Evolutionary conservation across 208 protist species (phyloP), one percentile per base, ranked within the genome.

Genomic region (Crithidia sp.): DNA sequence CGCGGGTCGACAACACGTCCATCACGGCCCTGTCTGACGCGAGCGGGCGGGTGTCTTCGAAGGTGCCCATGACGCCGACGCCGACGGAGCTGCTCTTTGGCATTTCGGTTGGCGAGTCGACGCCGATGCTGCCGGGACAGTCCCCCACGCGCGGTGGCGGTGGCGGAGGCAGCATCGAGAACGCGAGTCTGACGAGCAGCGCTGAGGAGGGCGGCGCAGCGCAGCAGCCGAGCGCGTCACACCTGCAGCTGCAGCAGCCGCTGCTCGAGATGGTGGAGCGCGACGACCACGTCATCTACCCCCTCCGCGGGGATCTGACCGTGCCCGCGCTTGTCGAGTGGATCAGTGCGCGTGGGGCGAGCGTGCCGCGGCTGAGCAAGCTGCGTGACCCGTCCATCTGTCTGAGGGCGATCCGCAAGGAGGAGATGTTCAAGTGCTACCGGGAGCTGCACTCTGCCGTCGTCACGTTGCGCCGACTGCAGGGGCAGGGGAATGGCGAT

Each of bases 391-490:
- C 81, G 45, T 84, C 91, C 17, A 88, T 73, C n/a, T 73, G 78
- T 37, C 75, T 93, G 58, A 81, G 82, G 45, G 54, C 67, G 5
- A 79, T 96, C 19, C 74, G 72, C 9, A 55, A 84, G 58, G 81
- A 86, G 60, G 75, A 86, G 68, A 86, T 81, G 67, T 93, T 90
- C 71, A 79, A 81, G 67, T 70, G 84, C n/a, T 73, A 65, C 13
- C 74, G 74, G 36, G 84, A 91, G 55, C 65, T 83, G 60, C 71
- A 87, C 71, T 92, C 89, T 28, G 79, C 89, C 9, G 71, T 91
- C 0, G 82, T 91, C 28, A 85, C 87, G 66, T 77, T 96, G 17
- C 83, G 84, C 0, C 83, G 86, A 0, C 62, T 94, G 66, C 87
- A 93, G 62, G 78, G 65, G 44, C 77, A 57, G 41, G 72, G 69